Conservation (phyloP, 2,329 filamentous ascomycete genomes). For the Aspergillus thermomutatus region DNA sequence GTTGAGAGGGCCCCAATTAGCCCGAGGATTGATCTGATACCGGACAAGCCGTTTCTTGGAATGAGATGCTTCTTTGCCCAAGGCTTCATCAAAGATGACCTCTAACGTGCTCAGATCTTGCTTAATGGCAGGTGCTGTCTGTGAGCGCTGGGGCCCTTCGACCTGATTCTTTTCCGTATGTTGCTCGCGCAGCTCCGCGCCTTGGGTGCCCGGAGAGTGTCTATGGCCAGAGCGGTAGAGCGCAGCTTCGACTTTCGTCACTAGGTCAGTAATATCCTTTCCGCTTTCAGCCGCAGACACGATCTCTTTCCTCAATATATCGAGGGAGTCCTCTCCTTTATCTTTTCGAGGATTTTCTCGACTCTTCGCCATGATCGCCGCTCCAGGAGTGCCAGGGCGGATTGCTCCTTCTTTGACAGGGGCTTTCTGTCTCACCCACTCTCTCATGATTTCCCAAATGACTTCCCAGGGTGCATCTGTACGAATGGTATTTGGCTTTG, state of each 20-base stretch:
- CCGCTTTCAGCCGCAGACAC: constrained; percentile 31
- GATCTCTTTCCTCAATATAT: constrained; percentile 35
- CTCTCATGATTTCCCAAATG: constrained; percentile 89
- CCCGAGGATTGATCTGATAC: constrained; percentile 85
- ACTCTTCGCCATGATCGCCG: constrained; percentile 59
- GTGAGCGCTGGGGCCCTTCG: neutral
- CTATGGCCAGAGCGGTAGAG: constrained; percentile 36
- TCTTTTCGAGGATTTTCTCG: constrained; percentile 31
- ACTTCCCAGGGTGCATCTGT: constrained; percentile 88
- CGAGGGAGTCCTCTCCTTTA: constrained; percentile 29
- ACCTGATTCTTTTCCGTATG: neutral
- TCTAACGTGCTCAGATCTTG: constrained; percentile 46
- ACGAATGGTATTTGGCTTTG: constrained; percentile 84
- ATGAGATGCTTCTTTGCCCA: constrained; percentile 63
- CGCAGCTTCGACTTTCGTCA: constrained; percentile 43
- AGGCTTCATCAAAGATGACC: constrained; percentile 73
- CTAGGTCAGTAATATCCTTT: constrained; percentile 36
- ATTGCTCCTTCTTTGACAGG: constrained; percentile 73
- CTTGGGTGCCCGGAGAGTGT: constrained; percentile 13
- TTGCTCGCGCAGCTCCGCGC: neutral
- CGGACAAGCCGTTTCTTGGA: constrained; percentile 68
- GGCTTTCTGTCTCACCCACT: constrained; percentile 79
- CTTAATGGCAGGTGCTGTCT: constrained; percentile 8
- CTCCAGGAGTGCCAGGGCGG: constrained; percentile 67
- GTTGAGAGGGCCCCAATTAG: constrained; percentile 89